Evolutionary conservation across 257 asterid genomes (phyloP).

Genomic region (Solanum clarkiae): DNA sequence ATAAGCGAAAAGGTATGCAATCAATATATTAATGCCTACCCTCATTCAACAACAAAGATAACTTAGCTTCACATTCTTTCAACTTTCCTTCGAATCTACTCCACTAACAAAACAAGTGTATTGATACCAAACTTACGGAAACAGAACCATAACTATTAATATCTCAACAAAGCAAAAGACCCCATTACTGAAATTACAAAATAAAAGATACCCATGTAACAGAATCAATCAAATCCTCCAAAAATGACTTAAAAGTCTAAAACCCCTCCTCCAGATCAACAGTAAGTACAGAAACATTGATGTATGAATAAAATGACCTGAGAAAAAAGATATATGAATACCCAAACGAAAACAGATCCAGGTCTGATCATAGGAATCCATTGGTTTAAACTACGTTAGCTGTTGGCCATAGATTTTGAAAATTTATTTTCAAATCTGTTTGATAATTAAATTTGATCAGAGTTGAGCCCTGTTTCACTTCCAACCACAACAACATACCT

Average conservation of each 20-base stretch:
- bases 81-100: slow-evolving; percentile 5
- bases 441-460: no score
- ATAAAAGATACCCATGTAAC: background rate
- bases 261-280: background rate
- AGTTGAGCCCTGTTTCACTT: no score
- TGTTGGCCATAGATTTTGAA: no score
- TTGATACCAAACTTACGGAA: background rate
- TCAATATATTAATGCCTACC: background rate
- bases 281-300: background rate
- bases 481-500: no score
- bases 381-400: background rate
- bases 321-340: background rate
- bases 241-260: background rate
- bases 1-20: background rate
- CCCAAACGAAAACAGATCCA: background rate
- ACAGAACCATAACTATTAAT: background rate
- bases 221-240: background rate
- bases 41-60: background rate
- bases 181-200: background rate
- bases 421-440: no score
- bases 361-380: background rate
- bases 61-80: background rate
- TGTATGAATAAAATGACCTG: background rate
- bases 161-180: background rate
- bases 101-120: background rate